These are phyloP conservation scores for Candida vaughaniae DNA, from an alignment of 805 yeast genomes.

Conservation along the genomic window DNA sequence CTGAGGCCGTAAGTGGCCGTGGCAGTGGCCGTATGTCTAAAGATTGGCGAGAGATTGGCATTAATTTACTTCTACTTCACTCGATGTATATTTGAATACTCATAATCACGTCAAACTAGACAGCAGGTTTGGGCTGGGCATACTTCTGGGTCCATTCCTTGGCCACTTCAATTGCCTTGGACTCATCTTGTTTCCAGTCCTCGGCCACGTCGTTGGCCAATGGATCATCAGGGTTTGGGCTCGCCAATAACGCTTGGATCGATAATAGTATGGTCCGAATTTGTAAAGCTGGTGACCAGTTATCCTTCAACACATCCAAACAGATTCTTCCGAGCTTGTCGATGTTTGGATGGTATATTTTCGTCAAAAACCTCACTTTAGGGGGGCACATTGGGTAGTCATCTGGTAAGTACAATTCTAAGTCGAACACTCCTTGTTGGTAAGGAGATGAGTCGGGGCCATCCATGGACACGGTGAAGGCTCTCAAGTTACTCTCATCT, in stretches of 20 bases:
- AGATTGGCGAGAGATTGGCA: too few relatives aligned
- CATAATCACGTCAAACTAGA: too few relatives aligned
- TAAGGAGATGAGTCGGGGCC: slow-evolving; percentile 94
- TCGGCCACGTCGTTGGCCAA: slow-evolving; percentile 97
- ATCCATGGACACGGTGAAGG: slow-evolving; percentile 86
- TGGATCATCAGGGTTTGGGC: slow-evolving; percentile 98
- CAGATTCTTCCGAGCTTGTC: slow-evolving; percentile 95
- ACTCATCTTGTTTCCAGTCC: slow-evolving; percentile 88
- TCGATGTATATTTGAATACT: too few relatives aligned
- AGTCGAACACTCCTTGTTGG: slow-evolving; percentile 72
- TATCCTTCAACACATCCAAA: slow-evolving; percentile 88
- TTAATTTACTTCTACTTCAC: too few relatives aligned
- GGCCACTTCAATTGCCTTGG: slow-evolving; percentile 78
- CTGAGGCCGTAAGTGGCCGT: too few relatives aligned
- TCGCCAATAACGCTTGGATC: slow-evolving; percentile 89
- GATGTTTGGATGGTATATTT: slow-evolving; percentile 94
- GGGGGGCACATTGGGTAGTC: slow-evolving; percentile 99
- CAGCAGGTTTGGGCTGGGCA: slow-evolving; percentile 47
- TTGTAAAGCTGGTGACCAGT: slow-evolving; percentile 98
- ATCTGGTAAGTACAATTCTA: slow-evolving; percentile 89
- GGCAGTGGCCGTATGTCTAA: too few relatives aligned
- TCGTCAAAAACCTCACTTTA: slow-evolving; percentile 88
- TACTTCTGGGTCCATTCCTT: slow-evolving; percentile 67
- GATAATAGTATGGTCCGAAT: slow-evolving; percentile 89
- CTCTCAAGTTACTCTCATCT: slow-evolving; percentile 89